phyloP scores from a whole-genome alignment of 2,329 filamentous ascomycete species.

The Fusarium sp. region DNA sequence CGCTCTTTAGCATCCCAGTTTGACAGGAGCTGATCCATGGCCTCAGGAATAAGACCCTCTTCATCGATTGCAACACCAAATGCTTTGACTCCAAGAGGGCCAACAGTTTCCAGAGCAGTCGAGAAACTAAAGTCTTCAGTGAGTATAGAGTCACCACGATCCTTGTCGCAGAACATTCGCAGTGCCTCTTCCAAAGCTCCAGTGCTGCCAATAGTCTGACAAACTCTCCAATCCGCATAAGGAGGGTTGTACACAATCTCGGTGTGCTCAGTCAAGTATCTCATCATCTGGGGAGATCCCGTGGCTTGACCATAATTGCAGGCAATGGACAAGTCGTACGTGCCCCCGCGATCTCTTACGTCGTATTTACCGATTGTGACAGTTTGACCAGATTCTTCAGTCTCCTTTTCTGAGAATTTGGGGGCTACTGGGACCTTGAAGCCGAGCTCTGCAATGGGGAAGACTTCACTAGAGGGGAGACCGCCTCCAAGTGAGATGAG shows the following conservation, averaged over 20 bases:
- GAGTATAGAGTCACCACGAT: constrained; percentile 79
- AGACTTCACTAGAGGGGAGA: constrained; percentile 87
- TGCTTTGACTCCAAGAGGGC: constrained; percentile 63
- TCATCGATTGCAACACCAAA: constrained; percentile 64
- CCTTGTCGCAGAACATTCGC: constrained; percentile 79
- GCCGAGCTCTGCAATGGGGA: constrained; percentile 85
- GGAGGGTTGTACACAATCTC: constrained; percentile 89
- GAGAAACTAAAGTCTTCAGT: constrained; percentile 95
- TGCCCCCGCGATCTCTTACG: constrained; percentile 65
- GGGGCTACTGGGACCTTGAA: constrained; percentile 78
- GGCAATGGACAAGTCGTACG: constrained; percentile 82
- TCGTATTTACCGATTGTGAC: constrained; percentile 86
- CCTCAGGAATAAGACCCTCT: constrained; percentile 63
- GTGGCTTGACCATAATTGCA: constrained; percentile 94
- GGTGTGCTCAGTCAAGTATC: constrained; percentile 94
- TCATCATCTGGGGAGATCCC: constrained; percentile 86
- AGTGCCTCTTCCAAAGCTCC: constrained; percentile 85
- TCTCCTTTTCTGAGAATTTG: constrained; percentile 77
- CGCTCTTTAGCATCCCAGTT: constrained; percentile 60
- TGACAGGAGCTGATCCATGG: constrained; percentile 62
- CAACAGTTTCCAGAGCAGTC: constrained; percentile 70
- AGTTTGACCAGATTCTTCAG: constrained; percentile 67
- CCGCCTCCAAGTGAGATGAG: constrained; percentile 94
- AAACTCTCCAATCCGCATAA: constrained; percentile 90
- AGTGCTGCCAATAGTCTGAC: constrained; percentile 86